Evolutionary conservation across 164 flowering plant genomes (phyloP).

Genomic region (Liquidambar formosana): DNA sequence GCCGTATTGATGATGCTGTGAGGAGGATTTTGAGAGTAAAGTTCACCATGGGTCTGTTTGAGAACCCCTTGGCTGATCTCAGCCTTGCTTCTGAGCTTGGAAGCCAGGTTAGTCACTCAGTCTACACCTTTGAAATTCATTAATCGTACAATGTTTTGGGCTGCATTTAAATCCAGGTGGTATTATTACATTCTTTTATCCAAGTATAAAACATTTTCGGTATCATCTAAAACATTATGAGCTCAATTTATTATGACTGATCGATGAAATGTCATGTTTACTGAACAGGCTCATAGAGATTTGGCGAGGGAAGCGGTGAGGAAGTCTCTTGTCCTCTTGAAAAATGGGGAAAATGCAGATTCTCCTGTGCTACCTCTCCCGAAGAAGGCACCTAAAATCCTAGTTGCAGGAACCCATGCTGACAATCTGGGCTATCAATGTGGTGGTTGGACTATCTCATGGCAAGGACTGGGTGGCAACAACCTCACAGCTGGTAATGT

Average conservation of each 20-base stretch:
- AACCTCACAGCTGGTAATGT: slow-evolving; percentile 25
- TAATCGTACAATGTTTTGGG: too few relatives aligned
- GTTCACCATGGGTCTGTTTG: slow-evolving; percentile 29
- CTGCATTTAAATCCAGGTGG: too few relatives aligned
- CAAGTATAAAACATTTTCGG: too few relatives aligned
- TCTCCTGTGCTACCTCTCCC: slow-evolving; percentile 17
- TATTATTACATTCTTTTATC: too few relatives aligned
- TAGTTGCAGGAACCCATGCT: slow-evolving; percentile 19
- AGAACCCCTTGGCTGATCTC: slow-evolving; percentile 28
- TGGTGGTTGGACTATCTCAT: slow-evolving; percentile 32
- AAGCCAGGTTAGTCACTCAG: slow-evolving; percentile 11
- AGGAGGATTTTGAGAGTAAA: slow-evolving; percentile 30
- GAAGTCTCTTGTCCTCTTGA: slow-evolving; percentile 30
- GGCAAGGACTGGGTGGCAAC: slow-evolving; percentile 23
- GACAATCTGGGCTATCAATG: slow-evolving; percentile 23
- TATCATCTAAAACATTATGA: too few relatives aligned
- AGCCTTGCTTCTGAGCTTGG: slow-evolving; percentile 18
- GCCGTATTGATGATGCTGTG: slow-evolving; percentile 33
- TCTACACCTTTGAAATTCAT: too few relatives aligned
- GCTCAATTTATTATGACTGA: too few relatives aligned
- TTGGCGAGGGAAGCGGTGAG: slow-evolving; percentile 41
- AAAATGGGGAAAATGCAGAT: slow-evolving; percentile 21
- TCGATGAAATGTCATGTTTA: too few relatives aligned
- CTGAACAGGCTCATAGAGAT: slow-evolving; percentile 31
- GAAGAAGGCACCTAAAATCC: slow-evolving; percentile 19